Evolutionary conservation across 805 yeast species (phyloP).

Genomic region (Nakazawaea siamensis): DNA sequence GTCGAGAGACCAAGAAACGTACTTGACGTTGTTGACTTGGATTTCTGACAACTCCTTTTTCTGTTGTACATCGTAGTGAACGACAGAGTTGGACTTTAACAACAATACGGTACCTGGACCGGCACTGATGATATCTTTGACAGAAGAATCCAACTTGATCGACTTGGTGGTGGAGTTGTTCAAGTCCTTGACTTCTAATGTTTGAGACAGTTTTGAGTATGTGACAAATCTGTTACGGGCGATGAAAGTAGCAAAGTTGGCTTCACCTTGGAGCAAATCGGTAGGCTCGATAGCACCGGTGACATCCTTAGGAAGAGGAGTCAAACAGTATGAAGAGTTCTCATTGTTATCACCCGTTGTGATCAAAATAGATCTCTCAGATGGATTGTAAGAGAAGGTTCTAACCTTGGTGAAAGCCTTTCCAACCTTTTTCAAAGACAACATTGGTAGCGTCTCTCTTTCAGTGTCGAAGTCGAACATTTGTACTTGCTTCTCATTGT

Average conservation of each 20-base stretch:
- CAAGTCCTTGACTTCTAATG: slow-evolving; percentile 79
- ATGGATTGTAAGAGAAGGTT: slow-evolving; percentile 82
- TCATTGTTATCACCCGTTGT: slow-evolving; percentile 65
- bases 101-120: slow-evolving; percentile 80
- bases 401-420: slow-evolving; percentile 81
- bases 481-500: slow-evolving; percentile 81
- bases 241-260: slow-evolving; percentile 80
- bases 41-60: slow-evolving; percentile 66
- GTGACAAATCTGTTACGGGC: slow-evolving; percentile 93
- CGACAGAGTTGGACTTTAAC: slow-evolving; percentile 63
- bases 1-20: slow-evolving; percentile 82
- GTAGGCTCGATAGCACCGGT: slow-evolving; percentile 93
- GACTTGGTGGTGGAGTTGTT: slow-evolving; percentile 76
- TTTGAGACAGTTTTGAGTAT: slow-evolving; percentile 52
- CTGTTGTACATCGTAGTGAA: slow-evolving; percentile 89
- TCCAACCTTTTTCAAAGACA: slow-evolving; percentile 79
- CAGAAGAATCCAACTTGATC: slow-evolving; percentile 56
- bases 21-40: slow-evolving; percentile 72
- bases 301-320: slow-evolving; percentile 74
- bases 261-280: slow-evolving; percentile 72
- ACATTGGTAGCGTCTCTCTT: slow-evolving; percentile 65
- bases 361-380: slow-evolving; percentile 79
- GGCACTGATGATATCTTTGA: slow-evolving; percentile 66
- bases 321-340: slow-evolving; percentile 60
- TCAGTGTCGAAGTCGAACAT: slow-evolving; percentile 60